Conservation (phyloP, 371 early-diverging fungal species). For the Amoeboaphelidium protococcarum region DNA sequence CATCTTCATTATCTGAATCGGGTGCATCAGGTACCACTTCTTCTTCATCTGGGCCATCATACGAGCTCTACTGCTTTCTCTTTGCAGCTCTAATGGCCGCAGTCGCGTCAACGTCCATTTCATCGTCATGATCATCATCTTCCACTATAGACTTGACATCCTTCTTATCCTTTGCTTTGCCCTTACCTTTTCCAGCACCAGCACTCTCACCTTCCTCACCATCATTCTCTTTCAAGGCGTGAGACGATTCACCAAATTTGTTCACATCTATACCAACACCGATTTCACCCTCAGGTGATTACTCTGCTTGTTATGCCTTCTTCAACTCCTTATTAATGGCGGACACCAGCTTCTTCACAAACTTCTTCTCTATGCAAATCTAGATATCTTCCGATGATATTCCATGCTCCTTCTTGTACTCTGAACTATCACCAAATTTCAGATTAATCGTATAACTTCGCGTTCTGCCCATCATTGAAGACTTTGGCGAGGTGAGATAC, state of each 20-base stretch:
- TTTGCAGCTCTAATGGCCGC: constrained; percentile 22
- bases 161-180: too few species aligned
- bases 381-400: constrained; percentile 36
- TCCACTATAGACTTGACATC: constrained; percentile 14
- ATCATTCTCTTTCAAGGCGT: background rate
- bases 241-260: constrained; percentile 3
- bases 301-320: constrained; percentile 11
- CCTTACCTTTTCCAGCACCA: too few species aligned
- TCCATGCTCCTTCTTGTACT: constrained; percentile 48
- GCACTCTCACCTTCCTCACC: background rate
- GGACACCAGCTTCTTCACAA: constrained; percentile 36
- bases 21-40: constrained; percentile 17
- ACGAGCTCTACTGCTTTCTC: constrained; percentile 32
- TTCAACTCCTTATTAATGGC: constrained; percentile 31
- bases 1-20: constrained; percentile 10
- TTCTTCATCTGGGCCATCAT: constrained; percentile 49
- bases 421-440: constrained; percentile 47
- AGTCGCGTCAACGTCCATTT: constrained; percentile 28
- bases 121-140: constrained; percentile 23
- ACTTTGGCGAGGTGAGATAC: background rate
- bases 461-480: too few species aligned
- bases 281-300: constrained; percentile 5
- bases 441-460: constrained; percentile 50
- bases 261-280: background rate
- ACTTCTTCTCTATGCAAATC: constrained; percentile 34